Base-by-base conservation (phyloP, 768 basidiomycete species). In the Phlegmacium glaucopus region DNA sequence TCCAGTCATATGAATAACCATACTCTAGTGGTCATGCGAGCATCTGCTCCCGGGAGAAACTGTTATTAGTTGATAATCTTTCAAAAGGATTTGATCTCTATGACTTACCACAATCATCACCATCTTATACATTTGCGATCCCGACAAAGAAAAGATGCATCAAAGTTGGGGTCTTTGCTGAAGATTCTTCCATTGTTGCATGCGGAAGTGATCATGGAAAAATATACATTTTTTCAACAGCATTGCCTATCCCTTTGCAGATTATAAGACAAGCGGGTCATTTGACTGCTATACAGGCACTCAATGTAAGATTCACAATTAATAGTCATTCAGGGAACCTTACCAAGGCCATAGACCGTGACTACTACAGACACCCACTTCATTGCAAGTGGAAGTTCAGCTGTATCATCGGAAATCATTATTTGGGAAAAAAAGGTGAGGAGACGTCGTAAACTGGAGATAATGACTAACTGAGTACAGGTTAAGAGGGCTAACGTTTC, bases 181-280 rank as follows among this genome's bases (percentile, higher is more conserved):
- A 55, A 34, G 34, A 27, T n/a, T 29, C 32, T 7, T 30, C 41
- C 2, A 13, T 39, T 1, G 32, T 37, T 12, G 53, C 47, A 8
- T 51, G 53, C 39, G 54, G 54, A 6, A 55, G 54, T 25, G 44
- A 52, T 17, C 50, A 52, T 30, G 51, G 51, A 25, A 41, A 50
- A 29, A 26, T 50, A 1, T 49, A 56, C 13, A 17, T 56, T 2
- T 50, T 50, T 35, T 17, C 37, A 1, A 26, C 44, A 5, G 28
- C 35, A 44, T 37, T 36, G 7, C 30, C 47, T 1, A 44, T 43
- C 29, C 35, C 17, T 12, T 13, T 47, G 26, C 51, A 52, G 37
- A 45, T 42, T 2, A 10, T 56, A 11, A 9, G 15, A 13, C 48
- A 52, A 9, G 50, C 48, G 12, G 9, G 27, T 16, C 8, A 37